Base-by-base conservation (phyloP, 768 basidiomycete genomes). In the Rhodotorula kratochvilovae region DNA sequence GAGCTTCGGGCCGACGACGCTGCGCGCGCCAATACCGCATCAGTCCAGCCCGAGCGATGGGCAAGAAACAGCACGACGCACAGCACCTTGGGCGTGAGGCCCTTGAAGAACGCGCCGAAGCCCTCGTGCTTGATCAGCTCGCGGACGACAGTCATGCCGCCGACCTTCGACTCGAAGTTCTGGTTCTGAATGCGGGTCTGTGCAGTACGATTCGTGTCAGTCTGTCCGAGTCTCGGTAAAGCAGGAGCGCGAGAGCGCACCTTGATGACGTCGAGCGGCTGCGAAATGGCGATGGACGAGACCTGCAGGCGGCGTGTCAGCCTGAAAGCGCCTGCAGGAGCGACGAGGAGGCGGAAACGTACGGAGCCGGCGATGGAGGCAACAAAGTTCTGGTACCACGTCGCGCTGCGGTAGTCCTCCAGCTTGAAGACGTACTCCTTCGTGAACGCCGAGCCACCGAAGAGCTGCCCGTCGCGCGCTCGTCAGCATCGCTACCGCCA, bases 351-450 rank as follows among this genome's bases (percentile, higher is more conserved):
- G 12, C 23, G 12, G 25, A n/a, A n/a, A 63, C 69, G 43, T 23
- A 73, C 70, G 51, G 94, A 95, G 79, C 95, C 95, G 10, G 88
- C 89, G 68, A 98, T 85, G 21, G 92, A 95, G 2, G 95, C 92
- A 76, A 98, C 86, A 78, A 98, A 98, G 84, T 99, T 99, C 82
- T 99, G 93, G 17, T 83, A 84, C 92, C 93, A 97, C 0, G 95
- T 97, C n/a, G 95, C 95, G 76, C 88, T 86, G 63, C 88, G 89
- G 83, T 92, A 99, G 80, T 98, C 95, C 35, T 85, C 80, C 10
- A 98, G 86, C 58, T 90, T 88, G 76, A 97, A 90, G 58, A 90
- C 81, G 80, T 94, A 94, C 77, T 97, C 94, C 81, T 98, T 98
- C 43, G 94, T 91, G 59, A 87, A 85, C 0, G 95, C 95, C 2